Conservation (phyloP, 805 yeast species). For the Sugiyamaella chiloensis region DNA sequence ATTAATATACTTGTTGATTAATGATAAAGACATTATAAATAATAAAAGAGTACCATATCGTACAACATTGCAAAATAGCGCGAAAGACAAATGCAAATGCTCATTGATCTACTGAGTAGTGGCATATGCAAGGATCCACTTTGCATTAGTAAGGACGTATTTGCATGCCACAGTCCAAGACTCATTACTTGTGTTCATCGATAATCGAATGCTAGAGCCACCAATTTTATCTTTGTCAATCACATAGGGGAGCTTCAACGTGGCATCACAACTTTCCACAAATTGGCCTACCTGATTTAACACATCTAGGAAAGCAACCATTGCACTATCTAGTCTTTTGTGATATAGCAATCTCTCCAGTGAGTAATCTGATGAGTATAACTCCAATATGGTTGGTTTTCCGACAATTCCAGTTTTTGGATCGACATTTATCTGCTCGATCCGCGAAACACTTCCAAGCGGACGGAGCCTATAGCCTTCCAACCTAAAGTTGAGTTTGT, state of each 20-base stretch:
- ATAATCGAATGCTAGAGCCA: constrained; percentile 65
- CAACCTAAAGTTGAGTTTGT: constrained; percentile 53
- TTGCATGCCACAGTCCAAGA: constrained; percentile 93
- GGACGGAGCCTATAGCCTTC: constrained; percentile 67
- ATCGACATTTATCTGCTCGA: constrained; percentile 52
- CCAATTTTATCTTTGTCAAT: constrained; percentile 74
- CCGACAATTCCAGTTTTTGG: constrained; percentile 35
- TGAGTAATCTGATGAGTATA: constrained; percentile 66
- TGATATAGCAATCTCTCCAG: constrained; percentile 68
- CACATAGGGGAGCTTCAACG: constrained; percentile 66
- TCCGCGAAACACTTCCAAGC: constrained; percentile 77
- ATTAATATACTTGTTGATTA: too few species aligned
- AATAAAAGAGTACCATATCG: too few species aligned
- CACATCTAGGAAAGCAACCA: constrained; percentile 72
- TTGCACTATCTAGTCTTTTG: constrained; percentile 72
- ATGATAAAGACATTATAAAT: too few species aligned
- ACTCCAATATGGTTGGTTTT: constrained; percentile 41
- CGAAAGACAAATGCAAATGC: too few species aligned
- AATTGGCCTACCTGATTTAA: constrained; percentile 49
- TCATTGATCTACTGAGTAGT: constrained; percentile 32
- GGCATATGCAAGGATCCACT: constrained; percentile 81
- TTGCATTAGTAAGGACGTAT: constrained; percentile 70
- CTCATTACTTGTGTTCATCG: constrained; percentile 58
- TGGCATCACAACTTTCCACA: constrained; percentile 44
- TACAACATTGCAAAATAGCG: too few species aligned